These are phyloP conservation scores for Puccinia brachypodii DNA, from an alignment of 1,284 basidiomycete species.

Conservation along the genomic window DNA sequence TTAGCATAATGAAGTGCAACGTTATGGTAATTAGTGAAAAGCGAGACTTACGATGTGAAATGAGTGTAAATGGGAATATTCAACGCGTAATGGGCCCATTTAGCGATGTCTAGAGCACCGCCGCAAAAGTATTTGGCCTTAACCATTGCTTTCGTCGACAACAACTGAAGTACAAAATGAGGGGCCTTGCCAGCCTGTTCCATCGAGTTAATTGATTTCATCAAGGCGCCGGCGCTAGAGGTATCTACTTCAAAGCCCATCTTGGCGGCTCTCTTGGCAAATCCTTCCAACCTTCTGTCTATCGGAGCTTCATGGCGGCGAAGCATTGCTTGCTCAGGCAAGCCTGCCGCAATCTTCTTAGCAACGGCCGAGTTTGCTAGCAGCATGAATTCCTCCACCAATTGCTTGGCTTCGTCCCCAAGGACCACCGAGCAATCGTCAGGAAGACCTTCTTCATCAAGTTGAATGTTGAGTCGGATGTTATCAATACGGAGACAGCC, in stretches of 20 bases:
- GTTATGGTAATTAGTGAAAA: neutral
- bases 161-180: conserved; percentile 68
- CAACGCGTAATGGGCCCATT: conserved; percentile 91
- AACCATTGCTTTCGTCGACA: conserved; percentile 84
- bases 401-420: conserved; percentile 70
- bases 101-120: conserved; percentile 98
- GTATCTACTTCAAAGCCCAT: conserved; percentile 81
- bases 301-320: conserved; percentile 89
- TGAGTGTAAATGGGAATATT: conserved; percentile 93
- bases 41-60: conserved; percentile 66
- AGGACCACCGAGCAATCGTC: conserved; percentile 73
- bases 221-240: conserved; percentile 75
- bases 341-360: conserved; percentile 84
- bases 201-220: conserved; percentile 76
- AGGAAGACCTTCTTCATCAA: conserved; percentile 81
- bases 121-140: conserved; percentile 97
- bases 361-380: conserved; percentile 86
- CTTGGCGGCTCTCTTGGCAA: conserved; percentile 74
- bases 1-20: conserved; percentile 2
- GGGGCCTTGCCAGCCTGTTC: conserved; percentile 69
- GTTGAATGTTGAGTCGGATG: conserved; percentile 71
- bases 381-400: conserved; percentile 97
- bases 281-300: conserved; percentile 78
- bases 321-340: conserved; percentile 91
- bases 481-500: conserved; percentile 77